These are phyloP conservation scores for Hypholoma fasciculare DNA, from an alignment of 768 basidiomycete species.

Conservation along the genomic window DNA sequence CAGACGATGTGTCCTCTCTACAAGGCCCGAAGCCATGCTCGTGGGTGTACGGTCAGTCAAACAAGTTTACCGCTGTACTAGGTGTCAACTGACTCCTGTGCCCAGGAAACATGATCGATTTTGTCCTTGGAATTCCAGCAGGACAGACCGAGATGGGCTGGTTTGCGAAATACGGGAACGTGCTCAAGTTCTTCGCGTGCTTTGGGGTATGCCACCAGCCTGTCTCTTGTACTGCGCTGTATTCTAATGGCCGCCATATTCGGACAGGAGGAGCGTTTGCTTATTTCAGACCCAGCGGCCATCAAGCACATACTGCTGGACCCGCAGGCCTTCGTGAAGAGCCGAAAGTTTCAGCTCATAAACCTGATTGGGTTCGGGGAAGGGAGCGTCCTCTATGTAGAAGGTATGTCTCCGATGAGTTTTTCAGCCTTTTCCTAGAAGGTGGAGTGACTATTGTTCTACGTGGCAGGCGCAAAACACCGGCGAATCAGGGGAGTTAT, in stretches of 20 bases:
- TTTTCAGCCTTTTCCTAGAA: neutral
- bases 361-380: neutral
- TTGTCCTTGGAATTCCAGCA: neutral
- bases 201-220: neutral
- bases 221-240: neutral
- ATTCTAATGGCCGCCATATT: neutral
- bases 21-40: neutral
- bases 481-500: slow-evolving; percentile 48
- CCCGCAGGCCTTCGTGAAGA: neutral
- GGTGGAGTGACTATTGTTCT: neutral
- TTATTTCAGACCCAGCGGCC: neutral
- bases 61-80: neutral
- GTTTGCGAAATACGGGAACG: neutral
- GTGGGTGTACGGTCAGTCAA: neutral
- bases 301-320: neutral
- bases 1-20: neutral
- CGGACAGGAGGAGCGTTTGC: neutral
- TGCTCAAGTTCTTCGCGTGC: slow-evolving; percentile 3
- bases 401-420: neutral
- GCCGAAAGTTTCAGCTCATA: neutral
- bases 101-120: neutral
- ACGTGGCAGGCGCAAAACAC: slow-evolving; percentile 31
- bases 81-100: neutral
- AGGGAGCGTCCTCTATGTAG: neutral
- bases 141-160: neutral